Percentiles rank a stretch among this genome's conserved stretches.
Conservation (phyloP, 371 early-diverging fungal species). For the Chytridiales sp. region DNA sequence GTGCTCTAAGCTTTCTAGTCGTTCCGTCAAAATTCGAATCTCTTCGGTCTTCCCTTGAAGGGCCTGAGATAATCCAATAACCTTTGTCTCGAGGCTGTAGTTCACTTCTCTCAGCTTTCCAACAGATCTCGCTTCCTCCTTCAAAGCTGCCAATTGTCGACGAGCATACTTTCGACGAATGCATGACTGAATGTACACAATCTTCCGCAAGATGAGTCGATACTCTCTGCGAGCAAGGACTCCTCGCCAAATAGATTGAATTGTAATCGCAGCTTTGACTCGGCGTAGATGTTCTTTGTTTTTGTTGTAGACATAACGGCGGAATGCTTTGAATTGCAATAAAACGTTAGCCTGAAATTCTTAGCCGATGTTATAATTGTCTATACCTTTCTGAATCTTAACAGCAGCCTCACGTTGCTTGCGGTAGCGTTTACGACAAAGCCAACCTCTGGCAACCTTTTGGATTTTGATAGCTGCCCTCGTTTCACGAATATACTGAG, state of each 20-base stretch:
- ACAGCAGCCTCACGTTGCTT: slow-evolving; percentile 37
- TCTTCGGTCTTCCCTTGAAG: slow-evolving; percentile 72
- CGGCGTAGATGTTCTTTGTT: slow-evolving; percentile 50
- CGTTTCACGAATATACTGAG: slow-evolving; percentile 60
- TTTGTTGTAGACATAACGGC: not conserved
- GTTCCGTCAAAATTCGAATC: slow-evolving; percentile 57
- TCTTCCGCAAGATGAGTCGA: slow-evolving; percentile 46
- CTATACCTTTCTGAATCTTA: slow-evolving; percentile 43
- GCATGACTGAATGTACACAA: slow-evolving; percentile 77
- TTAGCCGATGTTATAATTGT: too few relatives aligned
- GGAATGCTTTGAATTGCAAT: too few relatives aligned
- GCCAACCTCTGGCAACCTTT: slow-evolving; percentile 62
- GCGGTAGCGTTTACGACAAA: slow-evolving; percentile 58
- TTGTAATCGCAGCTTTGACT: slow-evolving; percentile 69
- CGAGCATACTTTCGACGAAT: slow-evolving; percentile 73
- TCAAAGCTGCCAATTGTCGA: slow-evolving; percentile 59
- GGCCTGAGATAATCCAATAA: slow-evolving; percentile 88
- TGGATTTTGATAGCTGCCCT: slow-evolving; percentile 79
- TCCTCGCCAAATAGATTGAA: slow-evolving; percentile 53
- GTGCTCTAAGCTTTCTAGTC: slow-evolving; percentile 60
- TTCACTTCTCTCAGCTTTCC: slow-evolving; percentile 89
- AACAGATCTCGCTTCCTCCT: slow-evolving; percentile 83
- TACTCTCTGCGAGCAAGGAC: slow-evolving; percentile 58
- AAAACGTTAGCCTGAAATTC: too few relatives aligned
- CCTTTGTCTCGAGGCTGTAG: slow-evolving; percentile 91